Evolutionary conservation across 1,284 basidiomycete genomes (phyloP).

Genomic region (Spongiforma sp.): DNA sequence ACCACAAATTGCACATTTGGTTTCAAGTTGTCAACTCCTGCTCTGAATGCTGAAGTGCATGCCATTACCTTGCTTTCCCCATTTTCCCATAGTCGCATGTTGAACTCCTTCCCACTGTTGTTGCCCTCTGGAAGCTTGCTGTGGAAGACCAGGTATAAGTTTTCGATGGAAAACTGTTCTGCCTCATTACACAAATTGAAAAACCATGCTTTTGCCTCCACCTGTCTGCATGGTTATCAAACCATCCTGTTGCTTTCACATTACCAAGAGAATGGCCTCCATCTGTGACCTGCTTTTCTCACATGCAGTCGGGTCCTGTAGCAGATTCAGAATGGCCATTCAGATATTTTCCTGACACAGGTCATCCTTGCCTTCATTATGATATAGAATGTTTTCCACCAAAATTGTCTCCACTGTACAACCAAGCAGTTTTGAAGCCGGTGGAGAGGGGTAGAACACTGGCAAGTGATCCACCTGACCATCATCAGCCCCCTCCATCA

Average conservation of each 20-base stretch:
- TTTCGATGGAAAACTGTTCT: not conserved
- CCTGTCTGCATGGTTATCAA: conserved; percentile 14
- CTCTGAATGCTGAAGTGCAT: conserved; percentile 6
- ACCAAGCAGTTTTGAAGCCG: no score
- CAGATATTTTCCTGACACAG: not conserved
- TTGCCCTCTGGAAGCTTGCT: not conserved
- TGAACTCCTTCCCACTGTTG: not conserved
- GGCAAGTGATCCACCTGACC: not conserved
- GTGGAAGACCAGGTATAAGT: not conserved
- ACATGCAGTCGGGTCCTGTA: not conserved
- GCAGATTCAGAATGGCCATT: not conserved
- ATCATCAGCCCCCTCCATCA: not conserved
- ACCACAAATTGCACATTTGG: conserved; percentile 4
- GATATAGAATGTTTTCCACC: not conserved
- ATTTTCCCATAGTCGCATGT: not conserved
- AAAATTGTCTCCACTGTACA: not conserved
- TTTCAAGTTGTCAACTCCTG: conserved; percentile 2
- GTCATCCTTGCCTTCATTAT: not conserved
- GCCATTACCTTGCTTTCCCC: conserved; percentile 8
- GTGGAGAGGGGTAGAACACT: not conserved
- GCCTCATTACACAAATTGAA: conserved; percentile 2
- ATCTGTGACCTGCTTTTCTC: conserved; percentile 13
- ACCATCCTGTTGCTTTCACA: not conserved
- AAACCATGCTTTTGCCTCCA: conserved; percentile 14
- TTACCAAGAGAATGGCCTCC: not conserved